phyloP scores from a whole-genome alignment of 2,329 filamentous ascomycete genomes.

The Paecilomyces variotii region DNA sequence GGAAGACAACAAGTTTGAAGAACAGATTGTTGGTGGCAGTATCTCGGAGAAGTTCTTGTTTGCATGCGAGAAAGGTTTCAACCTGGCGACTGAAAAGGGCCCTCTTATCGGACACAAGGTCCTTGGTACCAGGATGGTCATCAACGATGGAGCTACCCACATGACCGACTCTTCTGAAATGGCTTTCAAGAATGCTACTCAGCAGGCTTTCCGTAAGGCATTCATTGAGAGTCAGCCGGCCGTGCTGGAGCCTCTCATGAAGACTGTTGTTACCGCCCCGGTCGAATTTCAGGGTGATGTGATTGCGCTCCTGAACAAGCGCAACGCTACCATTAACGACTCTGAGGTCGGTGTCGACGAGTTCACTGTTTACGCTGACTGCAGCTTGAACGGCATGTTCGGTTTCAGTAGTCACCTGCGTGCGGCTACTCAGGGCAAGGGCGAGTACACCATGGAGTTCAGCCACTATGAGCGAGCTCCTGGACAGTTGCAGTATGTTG shows the following conservation, averaged over 20 bases:
- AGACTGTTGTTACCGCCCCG: conserved; percentile 90
- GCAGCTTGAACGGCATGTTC: conserved; percentile 94
- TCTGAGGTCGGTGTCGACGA: conserved; percentile 91
- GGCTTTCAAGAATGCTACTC: conserved; percentile 88
- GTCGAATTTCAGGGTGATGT: conserved; percentile 97
- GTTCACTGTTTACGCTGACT: conserved; percentile 86
- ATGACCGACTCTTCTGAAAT: conserved; percentile 97
- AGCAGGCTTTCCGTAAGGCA: conserved; percentile 92
- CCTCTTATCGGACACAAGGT: conserved; percentile 90
- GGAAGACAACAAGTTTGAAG: conserved; percentile 73
- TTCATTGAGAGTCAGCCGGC: conserved; percentile 74
- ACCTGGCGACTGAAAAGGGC: conserved; percentile 71
- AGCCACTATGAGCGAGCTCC: conserved; percentile 88
- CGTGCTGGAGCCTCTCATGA: conserved; percentile 94
- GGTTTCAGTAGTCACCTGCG: conserved; percentile 87
- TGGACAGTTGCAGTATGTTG: conserved; percentile 74
- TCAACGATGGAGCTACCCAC: conserved; percentile 95
- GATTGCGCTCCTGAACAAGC: conserved; percentile 92
- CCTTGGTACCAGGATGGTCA: conserved; percentile 78
- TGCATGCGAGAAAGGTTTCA: conserved; percentile 93
- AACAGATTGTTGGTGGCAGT: conserved; percentile 77
- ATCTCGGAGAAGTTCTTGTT: conserved; percentile 95
- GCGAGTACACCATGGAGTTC: conserved; percentile 98
- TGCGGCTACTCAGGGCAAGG: conserved; percentile 94
- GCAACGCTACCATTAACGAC: conserved; percentile 88